phyloP scores from a whole-genome alignment of 306 rosid genomes.

The Vigna hirtella region DNA sequence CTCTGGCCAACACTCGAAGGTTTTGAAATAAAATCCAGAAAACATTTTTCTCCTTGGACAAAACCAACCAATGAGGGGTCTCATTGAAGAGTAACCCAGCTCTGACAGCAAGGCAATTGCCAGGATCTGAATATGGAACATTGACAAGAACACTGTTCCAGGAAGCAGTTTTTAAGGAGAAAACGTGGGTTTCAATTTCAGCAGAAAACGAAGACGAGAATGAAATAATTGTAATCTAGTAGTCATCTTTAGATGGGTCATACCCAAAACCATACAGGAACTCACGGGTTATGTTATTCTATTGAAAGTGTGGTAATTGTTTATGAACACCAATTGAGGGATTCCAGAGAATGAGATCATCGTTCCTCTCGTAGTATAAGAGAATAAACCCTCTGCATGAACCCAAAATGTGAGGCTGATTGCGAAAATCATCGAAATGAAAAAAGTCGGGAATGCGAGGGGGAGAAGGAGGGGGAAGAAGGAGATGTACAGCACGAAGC shows the following conservation, averaged over 20 bases:
- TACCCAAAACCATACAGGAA: constrained; percentile 18
- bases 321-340: constrained; percentile 10
- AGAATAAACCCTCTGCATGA: background rate
- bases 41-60: background rate
- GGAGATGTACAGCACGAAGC: background rate
- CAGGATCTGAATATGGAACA: background rate
- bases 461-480: background rate
- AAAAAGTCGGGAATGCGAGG: background rate
- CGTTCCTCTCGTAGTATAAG: too few species aligned
- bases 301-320: background rate
- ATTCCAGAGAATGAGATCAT: constrained; percentile 24
- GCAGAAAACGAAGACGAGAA: background rate
- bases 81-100: background rate
- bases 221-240: background rate
- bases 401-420: background rate
- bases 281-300: too few species aligned
- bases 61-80: constrained; percentile 31
- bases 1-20: too few species aligned
- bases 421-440: too few species aligned
- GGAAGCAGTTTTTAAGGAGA: constrained; percentile 29
- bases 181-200: background rate
- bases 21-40: too few species aligned
- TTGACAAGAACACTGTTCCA: background rate
- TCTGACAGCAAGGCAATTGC: too few species aligned
- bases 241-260: background rate